A percentile compares a stretch with the other conserved stretches of the same genome.
Evolutionary conservation across 106 monocot species (phyloP).

Genomic region (Acorus calamus): DNA sequence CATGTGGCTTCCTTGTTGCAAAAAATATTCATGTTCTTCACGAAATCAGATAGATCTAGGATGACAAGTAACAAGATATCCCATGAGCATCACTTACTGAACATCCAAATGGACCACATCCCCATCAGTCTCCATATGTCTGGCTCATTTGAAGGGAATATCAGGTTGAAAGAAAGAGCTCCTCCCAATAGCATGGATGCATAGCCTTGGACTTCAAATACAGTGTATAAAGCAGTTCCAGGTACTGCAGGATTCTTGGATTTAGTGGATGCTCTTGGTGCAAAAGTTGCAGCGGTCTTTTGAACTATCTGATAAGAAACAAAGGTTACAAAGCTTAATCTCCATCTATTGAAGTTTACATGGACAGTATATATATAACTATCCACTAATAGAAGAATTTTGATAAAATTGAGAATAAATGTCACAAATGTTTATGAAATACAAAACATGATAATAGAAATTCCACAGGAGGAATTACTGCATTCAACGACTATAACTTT

Average conservation of each 20-base stretch:
- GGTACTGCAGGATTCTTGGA: conserved; percentile 94
- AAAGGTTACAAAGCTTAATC: not conserved
- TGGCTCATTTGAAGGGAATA: conserved; percentile 93
- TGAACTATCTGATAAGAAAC: conserved; percentile 48
- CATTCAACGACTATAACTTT: no score
- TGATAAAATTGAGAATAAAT: no score
- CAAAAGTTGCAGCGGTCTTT: conserved; percentile 95
- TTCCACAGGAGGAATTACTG: no score
- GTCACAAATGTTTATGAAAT: no score
- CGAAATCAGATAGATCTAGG: no score
- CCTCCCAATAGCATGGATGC: conserved; percentile 90
- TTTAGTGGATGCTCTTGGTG: conserved; percentile 88
- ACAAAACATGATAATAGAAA: no score
- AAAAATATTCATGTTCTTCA: no score
- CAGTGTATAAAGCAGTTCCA: conserved; percentile 63
- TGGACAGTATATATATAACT: no score
- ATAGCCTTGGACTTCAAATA: conserved; percentile 95
- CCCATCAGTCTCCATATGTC: conserved; percentile 98
- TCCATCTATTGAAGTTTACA: no score
- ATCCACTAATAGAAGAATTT: no score
- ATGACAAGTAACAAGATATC: no score
- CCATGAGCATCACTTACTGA: conserved; percentile 64
- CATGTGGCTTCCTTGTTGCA: no score
- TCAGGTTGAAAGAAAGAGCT: conserved; percentile 82
- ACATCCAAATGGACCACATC: conserved; percentile 99